Evolutionary conservation across 495 filamentous ascomycete genomes (phyloP).

Genomic region (Collariella sp.): DNA sequence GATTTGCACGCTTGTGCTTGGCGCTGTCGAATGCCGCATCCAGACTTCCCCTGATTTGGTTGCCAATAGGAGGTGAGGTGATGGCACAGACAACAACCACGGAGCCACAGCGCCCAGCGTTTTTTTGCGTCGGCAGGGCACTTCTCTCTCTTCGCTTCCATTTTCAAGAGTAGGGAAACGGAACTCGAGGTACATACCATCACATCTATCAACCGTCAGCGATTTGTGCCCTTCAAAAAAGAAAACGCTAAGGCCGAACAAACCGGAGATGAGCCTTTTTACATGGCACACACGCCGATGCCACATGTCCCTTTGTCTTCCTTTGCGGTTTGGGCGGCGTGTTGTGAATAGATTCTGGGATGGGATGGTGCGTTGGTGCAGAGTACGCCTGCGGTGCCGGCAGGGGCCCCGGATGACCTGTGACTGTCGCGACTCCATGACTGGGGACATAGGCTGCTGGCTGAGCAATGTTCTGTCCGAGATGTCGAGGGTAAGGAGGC

Average conservation of each 20-base stretch:
- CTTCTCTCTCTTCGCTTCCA: constrained; percentile 11
- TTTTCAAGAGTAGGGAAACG: constrained; percentile 11
- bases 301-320: constrained; percentile 90
- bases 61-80: constrained; percentile 27
- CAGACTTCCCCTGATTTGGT: constrained; percentile 24
- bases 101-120: constrained; percentile 18
- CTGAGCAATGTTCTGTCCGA: constrained; percentile 23
- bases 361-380: constrained; percentile 25
- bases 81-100: constrained; percentile 20
- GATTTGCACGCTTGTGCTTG: constrained; percentile 25
- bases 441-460: constrained; percentile 26
- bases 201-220: constrained; percentile 34
- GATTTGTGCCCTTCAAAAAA: background rate
- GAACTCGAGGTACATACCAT: constrained; percentile 37
- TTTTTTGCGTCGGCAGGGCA: too few species aligned
- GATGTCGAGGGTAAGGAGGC: constrained; percentile 31
- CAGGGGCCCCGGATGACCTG: constrained; percentile 20
- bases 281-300: constrained; percentile 94
- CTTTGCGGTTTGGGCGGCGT: constrained; percentile 58
- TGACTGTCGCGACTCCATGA: constrained; percentile 15
- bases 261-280: constrained; percentile 85
- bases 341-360: constrained; percentile 31
- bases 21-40: constrained; percentile 23
- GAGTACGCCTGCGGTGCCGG: constrained; percentile 27
- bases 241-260: constrained; percentile 14